Conservation (phyloP, 176 grass and related monocot genomes). For the Aechmea fasciata region DNA sequence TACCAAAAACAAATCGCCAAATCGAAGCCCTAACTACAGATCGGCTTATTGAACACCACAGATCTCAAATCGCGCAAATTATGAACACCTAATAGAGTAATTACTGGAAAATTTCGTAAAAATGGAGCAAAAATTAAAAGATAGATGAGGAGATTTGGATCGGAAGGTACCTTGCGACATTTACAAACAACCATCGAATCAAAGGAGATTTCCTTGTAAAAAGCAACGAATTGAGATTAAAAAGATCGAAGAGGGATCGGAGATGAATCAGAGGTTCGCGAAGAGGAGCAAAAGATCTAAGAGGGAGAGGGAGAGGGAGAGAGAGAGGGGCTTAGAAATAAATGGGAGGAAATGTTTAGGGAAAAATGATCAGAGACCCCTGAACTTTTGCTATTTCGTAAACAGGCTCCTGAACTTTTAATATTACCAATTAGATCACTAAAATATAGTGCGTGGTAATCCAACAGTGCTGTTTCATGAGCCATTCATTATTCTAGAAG, state of each 20-base stretch:
- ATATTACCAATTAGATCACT: no score
- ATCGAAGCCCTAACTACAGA: not conserved
- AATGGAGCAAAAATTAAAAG: not conserved
- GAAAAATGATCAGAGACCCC: no score
- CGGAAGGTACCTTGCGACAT: conserved; percentile 83
- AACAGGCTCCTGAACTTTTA: no score
- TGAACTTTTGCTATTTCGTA: no score
- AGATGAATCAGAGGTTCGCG: not conserved
- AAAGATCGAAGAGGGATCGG: not conserved
- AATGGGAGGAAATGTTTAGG: no score
- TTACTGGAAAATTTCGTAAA: not conserved
- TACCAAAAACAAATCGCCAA: not conserved
- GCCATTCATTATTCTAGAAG: no score
- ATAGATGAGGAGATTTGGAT: conserved; percentile 8
- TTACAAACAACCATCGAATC: conserved; percentile 92
- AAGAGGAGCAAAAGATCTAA: not conserved
- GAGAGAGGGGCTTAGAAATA: not conserved
- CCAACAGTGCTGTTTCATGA: no score
- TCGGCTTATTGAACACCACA: not conserved
- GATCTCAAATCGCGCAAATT: not conserved
- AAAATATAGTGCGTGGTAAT: no score
- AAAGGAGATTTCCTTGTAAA: not conserved
- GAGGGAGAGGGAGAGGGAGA: not conserved
- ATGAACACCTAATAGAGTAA: not conserved
- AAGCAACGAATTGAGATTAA: not conserved